Evolutionary conservation across 106 monocot genomes (phyloP).

Genomic region (Dioscorea zingiberensis): DNA sequence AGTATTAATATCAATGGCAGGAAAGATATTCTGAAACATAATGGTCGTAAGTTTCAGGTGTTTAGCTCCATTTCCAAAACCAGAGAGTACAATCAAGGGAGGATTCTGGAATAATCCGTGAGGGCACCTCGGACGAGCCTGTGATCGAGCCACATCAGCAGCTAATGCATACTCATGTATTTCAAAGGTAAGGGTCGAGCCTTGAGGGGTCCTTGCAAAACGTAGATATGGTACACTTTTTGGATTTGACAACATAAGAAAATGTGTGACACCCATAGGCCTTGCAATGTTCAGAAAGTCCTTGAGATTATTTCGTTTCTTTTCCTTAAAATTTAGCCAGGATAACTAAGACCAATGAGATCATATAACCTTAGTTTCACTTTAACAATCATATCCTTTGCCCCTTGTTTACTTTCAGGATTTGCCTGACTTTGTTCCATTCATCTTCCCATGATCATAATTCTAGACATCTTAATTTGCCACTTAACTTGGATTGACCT

Average conservation of each 20-base stretch:
- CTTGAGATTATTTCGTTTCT: slow-evolving; percentile 84
- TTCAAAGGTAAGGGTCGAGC: slow-evolving; percentile 84
- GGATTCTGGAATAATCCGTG: slow-evolving; percentile 74
- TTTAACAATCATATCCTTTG: too few species aligned
- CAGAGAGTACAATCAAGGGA: slow-evolving; percentile 86
- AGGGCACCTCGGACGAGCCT: slow-evolving; percentile 79
- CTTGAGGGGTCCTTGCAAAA: slow-evolving; percentile 88
- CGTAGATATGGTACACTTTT: slow-evolving; percentile 62
- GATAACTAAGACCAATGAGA: too few species aligned
- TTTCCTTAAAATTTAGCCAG: slow-evolving; percentile 34
- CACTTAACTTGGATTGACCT: too few species aligned
- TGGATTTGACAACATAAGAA: slow-evolving; percentile 78
- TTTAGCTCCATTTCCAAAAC: slow-evolving; percentile 75
- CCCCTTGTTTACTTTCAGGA: too few species aligned
- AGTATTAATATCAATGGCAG: slow-evolving; percentile 89
- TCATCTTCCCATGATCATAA: too few species aligned
- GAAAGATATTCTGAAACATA: slow-evolving; percentile 94
- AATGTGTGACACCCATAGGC: slow-evolving; percentile 95
- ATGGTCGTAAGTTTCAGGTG: slow-evolving; percentile 76
- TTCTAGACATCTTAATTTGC: too few species aligned
- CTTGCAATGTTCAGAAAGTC: slow-evolving; percentile 92
- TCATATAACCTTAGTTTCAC: too few species aligned
- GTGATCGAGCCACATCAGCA: slow-evolving; percentile 76
- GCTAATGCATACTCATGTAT: slow-evolving; percentile 80
- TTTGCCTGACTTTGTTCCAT: too few species aligned